A percentile compares a stretch with the other conserved stretches of the same genome.
Conservation (phyloP, 305 asterid genomes). For the Lippia alba region DNA sequence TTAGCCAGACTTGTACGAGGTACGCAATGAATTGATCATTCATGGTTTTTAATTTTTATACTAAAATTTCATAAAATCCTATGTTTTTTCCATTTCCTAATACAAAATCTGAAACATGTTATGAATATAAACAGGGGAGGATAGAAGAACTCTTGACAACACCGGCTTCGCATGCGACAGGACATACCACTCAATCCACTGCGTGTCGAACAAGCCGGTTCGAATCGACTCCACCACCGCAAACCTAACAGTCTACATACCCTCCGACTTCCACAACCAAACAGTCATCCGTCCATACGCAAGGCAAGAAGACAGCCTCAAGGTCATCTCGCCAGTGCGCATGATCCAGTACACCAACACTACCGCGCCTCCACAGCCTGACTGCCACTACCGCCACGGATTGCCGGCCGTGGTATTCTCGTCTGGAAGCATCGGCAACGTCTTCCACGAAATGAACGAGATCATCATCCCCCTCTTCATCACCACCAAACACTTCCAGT, state of each 20-base stretch:
- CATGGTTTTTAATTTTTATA: too few species aligned
- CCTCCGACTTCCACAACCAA: conserved; percentile 4
- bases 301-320: conserved; percentile 51
- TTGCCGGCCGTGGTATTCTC: conserved; percentile 75
- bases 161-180: conserved; percentile 61
- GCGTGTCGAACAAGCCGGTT: conserved; percentile 46
- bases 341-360: conserved; percentile 35
- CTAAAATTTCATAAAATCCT: too few species aligned
- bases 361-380: conserved; percentile 32
- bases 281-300: conserved; percentile 55
- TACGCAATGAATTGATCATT: conserved; percentile 2
- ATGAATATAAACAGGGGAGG: conserved; percentile 45
- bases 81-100: neutral
- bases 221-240: conserved; percentile 38
- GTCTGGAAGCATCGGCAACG: conserved; percentile 64
- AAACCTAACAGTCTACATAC: conserved; percentile 48
- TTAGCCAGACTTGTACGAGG: conserved; percentile 58
- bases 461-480: conserved; percentile 69
- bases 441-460: conserved; percentile 73
- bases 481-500: conserved; percentile 57
- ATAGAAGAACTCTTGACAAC: conserved; percentile 43
- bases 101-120: neutral
- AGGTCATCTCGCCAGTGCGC: conserved; percentile 43
- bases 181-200: conserved; percentile 44
- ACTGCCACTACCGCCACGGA: conserved; percentile 47